Evolutionary conservation across 192 early-diverging fungal species (phyloP).

Genomic region (Coemansia sp.): DNA sequence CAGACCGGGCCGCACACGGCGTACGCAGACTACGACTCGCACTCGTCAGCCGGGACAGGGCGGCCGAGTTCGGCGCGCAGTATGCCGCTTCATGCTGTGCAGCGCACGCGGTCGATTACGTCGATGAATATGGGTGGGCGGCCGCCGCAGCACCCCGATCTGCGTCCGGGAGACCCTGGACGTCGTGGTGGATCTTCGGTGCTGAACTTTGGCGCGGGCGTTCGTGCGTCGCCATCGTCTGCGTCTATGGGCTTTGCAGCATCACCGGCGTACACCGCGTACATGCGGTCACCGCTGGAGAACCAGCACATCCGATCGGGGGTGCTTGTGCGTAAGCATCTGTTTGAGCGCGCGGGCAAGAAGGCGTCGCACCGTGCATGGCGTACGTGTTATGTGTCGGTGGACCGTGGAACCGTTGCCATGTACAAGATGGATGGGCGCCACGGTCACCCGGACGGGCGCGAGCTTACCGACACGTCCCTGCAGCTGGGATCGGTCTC

Average conservation of each 20-base stretch:
- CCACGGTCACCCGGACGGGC: constrained; percentile 45
- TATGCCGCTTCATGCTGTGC: constrained; percentile 49
- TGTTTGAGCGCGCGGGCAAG: constrained; percentile 70
- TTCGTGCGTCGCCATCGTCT: constrained; percentile 42
- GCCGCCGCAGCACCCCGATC: constrained; percentile 38
- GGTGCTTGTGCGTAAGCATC: constrained; percentile 82
- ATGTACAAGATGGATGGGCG: constrained; percentile 76
- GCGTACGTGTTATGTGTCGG: constrained; percentile 75
- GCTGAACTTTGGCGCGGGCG: constrained; percentile 6
- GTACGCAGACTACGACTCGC: constrained; percentile 26
- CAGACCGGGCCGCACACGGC: constrained; percentile 9
- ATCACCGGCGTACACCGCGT: constrained; percentile 29
- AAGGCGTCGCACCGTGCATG: constrained; percentile 85
- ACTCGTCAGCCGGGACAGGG: constrained; percentile 18
- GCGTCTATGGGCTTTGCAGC: constrained; percentile 42
- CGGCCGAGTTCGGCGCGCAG: constrained; percentile 54
- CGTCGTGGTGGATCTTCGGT: constrained; percentile 40
- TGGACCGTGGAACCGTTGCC: constrained; percentile 73
- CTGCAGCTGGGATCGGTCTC: constrained; percentile 57
- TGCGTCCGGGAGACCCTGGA: constrained; percentile 24
- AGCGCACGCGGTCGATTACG: constrained; percentile 47
- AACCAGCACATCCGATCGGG: constrained; percentile 54
- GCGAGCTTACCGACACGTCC: constrained; percentile 56
- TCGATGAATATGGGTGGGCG: constrained; percentile 39
- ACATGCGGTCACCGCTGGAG: constrained; percentile 52